phyloP scores from a whole-genome alignment of 2,329 filamentous ascomycete species.

The Amesomyces nigricolor region DNA sequence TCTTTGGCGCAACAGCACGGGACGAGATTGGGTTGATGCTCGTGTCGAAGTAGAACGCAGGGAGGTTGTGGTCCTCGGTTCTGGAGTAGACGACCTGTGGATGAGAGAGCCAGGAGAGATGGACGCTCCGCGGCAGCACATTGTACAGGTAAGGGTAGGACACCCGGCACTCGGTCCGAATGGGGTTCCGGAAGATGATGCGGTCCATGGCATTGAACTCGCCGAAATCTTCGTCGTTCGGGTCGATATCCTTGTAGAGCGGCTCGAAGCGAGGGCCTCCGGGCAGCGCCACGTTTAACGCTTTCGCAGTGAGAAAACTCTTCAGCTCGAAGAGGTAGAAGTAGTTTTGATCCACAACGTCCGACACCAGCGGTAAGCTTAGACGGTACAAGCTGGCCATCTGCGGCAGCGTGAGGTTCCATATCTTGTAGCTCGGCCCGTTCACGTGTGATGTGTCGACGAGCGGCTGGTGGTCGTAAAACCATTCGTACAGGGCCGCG shows the following conservation, averaged over 20 bases:
- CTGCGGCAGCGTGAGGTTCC: constrained; percentile 88
- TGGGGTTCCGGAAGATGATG: constrained; percentile 94
- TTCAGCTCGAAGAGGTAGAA: constrained; percentile 96
- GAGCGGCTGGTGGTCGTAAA: constrained; percentile 90
- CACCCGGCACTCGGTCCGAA: constrained; percentile 91
- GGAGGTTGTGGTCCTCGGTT: constrained; percentile 80
- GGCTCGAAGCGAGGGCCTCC: constrained; percentile 95
- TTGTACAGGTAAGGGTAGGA: constrained; percentile 96
- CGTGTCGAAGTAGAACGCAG: constrained; percentile 97
- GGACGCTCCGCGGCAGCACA: constrained; percentile 88
- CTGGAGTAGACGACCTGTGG: constrained; percentile 89
- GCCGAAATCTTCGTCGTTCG: constrained; percentile 97
- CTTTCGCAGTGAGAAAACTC: constrained; percentile 93
- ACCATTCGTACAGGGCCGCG: constrained; percentile 87
- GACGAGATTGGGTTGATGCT: constrained; percentile 97
- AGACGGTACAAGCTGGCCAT: constrained; percentile 94
- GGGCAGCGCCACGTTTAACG: constrained; percentile 94
- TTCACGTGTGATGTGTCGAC: constrained; percentile 91
- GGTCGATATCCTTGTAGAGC: constrained; percentile 96
- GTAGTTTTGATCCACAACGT: constrained; percentile 93
- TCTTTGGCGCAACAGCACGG: constrained; percentile 87
- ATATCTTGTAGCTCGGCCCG: constrained; percentile 91
- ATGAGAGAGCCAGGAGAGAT: constrained; percentile 87
- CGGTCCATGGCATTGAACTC: constrained; percentile 99
- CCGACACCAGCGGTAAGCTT: constrained; percentile 83